Base-by-base conservation (phyloP, 345 rosid genomes). In the Streptanthus diversifolius region DNA sequence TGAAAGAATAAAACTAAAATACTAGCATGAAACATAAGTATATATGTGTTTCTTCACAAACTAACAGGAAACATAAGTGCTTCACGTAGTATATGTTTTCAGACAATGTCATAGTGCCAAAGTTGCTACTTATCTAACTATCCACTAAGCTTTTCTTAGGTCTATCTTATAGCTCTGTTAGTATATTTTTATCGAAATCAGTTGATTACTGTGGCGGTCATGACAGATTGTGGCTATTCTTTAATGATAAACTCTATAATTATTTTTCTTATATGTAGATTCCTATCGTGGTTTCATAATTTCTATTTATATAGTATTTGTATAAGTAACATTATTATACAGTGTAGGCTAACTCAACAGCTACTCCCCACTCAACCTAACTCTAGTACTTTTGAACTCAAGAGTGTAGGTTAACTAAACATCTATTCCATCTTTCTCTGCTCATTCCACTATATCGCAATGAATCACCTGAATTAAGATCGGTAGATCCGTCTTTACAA, bases 71-170 rank as follows among this genome's bases (percentile, higher is more conserved):
- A n/a, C n/a, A n/a, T n/a, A n/a, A n/a, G n/a, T 12, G 49, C 40
- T 37, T 64, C 10, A 18, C 24, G 4, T 33, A 43, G 36, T 58
- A 70, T 48, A 58, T 56, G 30, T 25, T 32, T 57, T 66, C n/a
- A n/a, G 59, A 55, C 47, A 56, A 57, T 37, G 52, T 48, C 59
- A 21, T 66, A 58, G 45, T 67, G 68, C 62, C 68, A 39, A 66
- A 74, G 73, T 39, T 74, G 73, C 78, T 74, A 32, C 60, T 73
- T 65, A 66, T 59, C 56, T 60, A 68, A 75, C 54, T 39, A 59
- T 21, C 79, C 79, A 75, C 79, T 67, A 60, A 51, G 48, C 62
- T 47, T 36, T 30, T 60, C 25, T 25, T 15, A 39, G 58, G 43
- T 25, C 22, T 63, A 73, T 47, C 24, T 35, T 45, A 64, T 55